These are phyloP conservation scores for Saposhnikovia divaricata DNA, from an alignment of 129 eudicot genomes.

Conservation along the genomic window DNA sequence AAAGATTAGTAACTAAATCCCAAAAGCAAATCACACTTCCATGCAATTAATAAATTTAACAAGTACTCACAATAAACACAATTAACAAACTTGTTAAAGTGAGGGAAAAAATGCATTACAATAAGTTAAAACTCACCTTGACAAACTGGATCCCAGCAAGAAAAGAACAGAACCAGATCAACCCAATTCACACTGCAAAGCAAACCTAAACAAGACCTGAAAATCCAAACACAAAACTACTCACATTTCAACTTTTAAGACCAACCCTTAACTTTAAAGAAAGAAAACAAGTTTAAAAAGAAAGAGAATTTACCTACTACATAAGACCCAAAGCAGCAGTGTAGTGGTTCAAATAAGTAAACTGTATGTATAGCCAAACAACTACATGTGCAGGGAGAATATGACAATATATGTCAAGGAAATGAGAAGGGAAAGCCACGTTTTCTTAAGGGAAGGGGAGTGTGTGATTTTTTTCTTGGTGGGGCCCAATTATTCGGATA, in stretches of 20 bases:
- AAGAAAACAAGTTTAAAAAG: not conserved
- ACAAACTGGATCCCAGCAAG: constrained; percentile 14
- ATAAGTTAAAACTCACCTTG: constrained; percentile 7
- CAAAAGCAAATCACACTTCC: constrained; percentile 3
- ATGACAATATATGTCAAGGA: not conserved
- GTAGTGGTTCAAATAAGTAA: too few relatives aligned
- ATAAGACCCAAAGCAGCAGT: not conserved
- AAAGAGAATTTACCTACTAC: not conserved
- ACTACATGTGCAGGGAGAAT: not conserved
- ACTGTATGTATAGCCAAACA: not conserved
- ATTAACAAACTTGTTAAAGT: not conserved
- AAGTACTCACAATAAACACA: too few relatives aligned
- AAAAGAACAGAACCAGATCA: not conserved
- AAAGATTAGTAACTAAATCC: not conserved
- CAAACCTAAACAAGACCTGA: constrained; percentile 7
- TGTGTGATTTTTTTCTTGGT: not conserved
- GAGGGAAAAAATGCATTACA: not conserved
- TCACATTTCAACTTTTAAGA: constrained; percentile 8
- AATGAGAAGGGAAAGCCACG: constrained; percentile 20
- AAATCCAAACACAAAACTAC: constrained; percentile 14
- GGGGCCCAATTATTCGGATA: constrained; percentile 15
- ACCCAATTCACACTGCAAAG: not conserved
- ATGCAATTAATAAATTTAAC: not conserved
- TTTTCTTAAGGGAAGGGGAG: not conserved
- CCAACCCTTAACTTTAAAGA: constrained; percentile 2